Conservation (phyloP, 2,329 filamentous ascomycete species). For the Penicillium janthinellum region DNA sequence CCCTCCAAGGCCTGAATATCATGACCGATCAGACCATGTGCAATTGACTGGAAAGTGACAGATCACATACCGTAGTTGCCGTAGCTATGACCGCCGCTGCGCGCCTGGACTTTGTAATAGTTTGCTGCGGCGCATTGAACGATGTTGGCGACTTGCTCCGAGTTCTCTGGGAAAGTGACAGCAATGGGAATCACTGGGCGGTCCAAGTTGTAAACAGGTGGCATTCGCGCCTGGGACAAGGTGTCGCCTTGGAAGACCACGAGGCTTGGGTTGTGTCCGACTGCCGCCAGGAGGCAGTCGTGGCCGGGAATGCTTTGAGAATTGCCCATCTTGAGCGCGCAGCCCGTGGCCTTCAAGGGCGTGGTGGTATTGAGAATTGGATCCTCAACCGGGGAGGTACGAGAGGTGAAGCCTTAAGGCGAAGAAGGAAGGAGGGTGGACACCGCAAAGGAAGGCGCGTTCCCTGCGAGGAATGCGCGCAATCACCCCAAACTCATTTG, state of each 20-base stretch:
- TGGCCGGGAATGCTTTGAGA: conserved; percentile 19
- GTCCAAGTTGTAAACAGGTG: conserved; percentile 32
- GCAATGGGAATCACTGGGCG: conserved; percentile 24
- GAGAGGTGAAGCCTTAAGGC: not conserved
- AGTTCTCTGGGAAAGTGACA: conserved; percentile 20
- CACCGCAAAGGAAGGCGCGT: not conserved
- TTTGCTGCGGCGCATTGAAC: conserved; percentile 21
- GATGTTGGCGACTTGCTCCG: conserved; percentile 20
- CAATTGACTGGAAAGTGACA: not conserved
- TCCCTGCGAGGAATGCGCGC: not conserved
- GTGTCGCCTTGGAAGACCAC: conserved; percentile 25
- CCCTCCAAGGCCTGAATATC: conserved; percentile 36
- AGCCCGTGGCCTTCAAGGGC: not conserved
- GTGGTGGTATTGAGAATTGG: not conserved
- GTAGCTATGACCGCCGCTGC: conserved; percentile 29
- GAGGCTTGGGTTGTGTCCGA: conserved; percentile 18
- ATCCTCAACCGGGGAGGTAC: not conserved
- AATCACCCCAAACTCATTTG: not conserved
- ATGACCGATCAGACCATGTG: not conserved
- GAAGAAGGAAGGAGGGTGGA: not conserved
- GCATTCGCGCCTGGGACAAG: conserved; percentile 17
- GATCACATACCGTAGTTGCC: conserved; percentile 45
- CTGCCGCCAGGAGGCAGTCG: conserved; percentile 26
- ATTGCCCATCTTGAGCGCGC: conserved; percentile 19
- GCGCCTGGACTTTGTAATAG: conserved; percentile 24